Conservation (phyloP, 192 early-diverging fungal species). For the Backusella mclennaniae region DNA sequence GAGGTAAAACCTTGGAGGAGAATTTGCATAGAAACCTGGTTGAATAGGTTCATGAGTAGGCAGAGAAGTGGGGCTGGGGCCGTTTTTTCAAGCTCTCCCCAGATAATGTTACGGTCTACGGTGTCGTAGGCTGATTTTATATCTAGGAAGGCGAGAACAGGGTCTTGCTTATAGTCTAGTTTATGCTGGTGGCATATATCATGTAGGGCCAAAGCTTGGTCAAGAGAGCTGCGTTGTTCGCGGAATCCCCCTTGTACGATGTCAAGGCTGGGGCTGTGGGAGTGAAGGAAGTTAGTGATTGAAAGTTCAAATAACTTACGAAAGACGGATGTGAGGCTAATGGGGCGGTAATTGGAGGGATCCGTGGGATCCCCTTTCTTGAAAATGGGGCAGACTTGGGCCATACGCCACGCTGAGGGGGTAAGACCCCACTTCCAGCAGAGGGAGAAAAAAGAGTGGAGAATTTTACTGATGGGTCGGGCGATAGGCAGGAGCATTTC, state of each 20-base stretch:
- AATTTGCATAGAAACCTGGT: neutral
- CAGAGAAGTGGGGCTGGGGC: neutral
- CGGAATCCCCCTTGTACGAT: slow-evolving; percentile 26
- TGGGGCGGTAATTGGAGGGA: slow-evolving; percentile 14
- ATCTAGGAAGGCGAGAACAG: slow-evolving; percentile 23
- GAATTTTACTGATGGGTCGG: neutral
- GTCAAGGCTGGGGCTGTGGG: neutral
- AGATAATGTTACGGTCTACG: neutral
- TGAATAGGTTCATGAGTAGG: neutral
- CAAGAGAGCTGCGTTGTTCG: slow-evolving; percentile 2
- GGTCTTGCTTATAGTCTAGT: neutral
- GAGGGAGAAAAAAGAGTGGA: neutral
- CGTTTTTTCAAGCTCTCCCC: neutral
- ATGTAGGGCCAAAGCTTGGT: slow-evolving; percentile 16
- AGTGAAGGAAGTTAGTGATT: neutral
- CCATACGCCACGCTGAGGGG: too few species aligned
- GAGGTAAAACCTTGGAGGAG: neutral
- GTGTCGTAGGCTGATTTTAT: slow-evolving; percentile 6
- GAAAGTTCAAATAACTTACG: slow-evolving; percentile 23
- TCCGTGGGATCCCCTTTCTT: neutral
- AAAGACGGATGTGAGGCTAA: slow-evolving; percentile 17
- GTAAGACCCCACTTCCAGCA: too few species aligned
- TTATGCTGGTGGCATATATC: neutral
- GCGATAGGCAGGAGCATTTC: neutral
- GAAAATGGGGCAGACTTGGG: neutral